Evolutionary conservation across 2,329 filamentous ascomycete species (phyloP).

Genomic region (Venturia asperata): DNA sequence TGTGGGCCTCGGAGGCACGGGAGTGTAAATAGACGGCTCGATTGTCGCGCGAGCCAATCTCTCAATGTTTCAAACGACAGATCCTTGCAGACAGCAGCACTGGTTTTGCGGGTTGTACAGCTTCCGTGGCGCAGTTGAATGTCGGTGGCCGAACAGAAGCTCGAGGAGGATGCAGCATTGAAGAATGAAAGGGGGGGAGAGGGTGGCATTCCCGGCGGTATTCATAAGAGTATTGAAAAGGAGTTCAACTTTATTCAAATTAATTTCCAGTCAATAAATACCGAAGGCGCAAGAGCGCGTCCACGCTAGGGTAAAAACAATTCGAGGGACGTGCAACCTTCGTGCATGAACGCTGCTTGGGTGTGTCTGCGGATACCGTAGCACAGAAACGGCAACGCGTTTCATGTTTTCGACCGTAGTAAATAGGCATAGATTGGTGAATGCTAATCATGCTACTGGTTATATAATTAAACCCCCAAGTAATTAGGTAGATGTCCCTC

Average conservation of each 20-base stretch:
- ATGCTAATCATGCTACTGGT: too few species aligned
- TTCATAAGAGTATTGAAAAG: not conserved
- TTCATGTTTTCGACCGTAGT: not conserved
- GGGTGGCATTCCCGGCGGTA: not conserved
- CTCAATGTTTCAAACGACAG: not conserved
- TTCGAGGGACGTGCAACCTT: not conserved
- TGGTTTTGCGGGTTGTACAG: not conserved
- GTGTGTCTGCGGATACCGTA: not conserved
- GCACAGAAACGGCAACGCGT: not conserved
- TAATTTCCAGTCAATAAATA: slow-evolving; percentile 11
- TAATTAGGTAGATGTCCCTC: not conserved
- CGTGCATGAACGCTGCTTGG: not conserved
- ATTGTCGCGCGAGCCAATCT: not conserved
- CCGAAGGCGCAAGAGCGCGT: not conserved
- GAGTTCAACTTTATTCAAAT: not conserved
- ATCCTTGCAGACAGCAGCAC: not conserved
- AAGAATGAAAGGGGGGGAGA: not conserved
- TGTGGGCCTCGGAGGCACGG: not conserved
- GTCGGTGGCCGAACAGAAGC: not conserved
- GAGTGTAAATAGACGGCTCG: not conserved
- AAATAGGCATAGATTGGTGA: too few species aligned
- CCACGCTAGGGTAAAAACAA: not conserved
- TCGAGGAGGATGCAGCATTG: not conserved
- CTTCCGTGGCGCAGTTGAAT: not conserved
- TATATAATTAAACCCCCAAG: not conserved